phyloP scores from a whole-genome alignment of 805 yeast species.

The Pichia phayaonensis region DNA sequence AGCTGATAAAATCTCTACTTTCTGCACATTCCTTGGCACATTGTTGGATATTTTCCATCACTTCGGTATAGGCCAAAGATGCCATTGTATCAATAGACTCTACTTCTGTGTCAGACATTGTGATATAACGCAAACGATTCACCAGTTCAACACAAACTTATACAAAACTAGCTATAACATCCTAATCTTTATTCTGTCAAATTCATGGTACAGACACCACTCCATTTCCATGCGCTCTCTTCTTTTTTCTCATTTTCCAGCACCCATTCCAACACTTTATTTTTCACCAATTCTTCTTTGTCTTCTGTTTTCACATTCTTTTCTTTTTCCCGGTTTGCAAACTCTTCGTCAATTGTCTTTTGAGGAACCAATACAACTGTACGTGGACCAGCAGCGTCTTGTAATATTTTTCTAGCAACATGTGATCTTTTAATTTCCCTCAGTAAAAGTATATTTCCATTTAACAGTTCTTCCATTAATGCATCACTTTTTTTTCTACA shows the following conservation, averaged over 20 bases:
- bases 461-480: conserved; percentile 4
- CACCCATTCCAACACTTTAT: neutral
- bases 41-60: conserved; percentile 13
- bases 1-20: conserved; percentile 57
- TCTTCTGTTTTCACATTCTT: neutral
- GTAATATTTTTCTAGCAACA: neutral
- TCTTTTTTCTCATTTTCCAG: neutral
- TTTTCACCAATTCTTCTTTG: neutral
- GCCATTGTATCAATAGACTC: conserved; percentile 11
- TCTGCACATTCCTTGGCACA: conserved; percentile 28
- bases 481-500: conserved; percentile 9
- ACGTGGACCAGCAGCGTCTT: neutral
- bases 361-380: neutral
- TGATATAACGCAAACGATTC: neutral
- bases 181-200: neutral
- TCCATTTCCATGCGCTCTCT: neutral
- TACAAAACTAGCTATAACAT: neutral
- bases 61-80: conserved; percentile 5
- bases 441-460: neutral
- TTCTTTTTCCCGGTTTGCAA: neutral
- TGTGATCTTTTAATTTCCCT: neutral
- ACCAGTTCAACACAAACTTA: neutral
- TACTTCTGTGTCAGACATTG: conserved; percentile 13
- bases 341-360: neutral
- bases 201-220: neutral